Conservation (phyloP, 768 basidiomycete genomes). For the Atractiella rhizophila region DNA sequence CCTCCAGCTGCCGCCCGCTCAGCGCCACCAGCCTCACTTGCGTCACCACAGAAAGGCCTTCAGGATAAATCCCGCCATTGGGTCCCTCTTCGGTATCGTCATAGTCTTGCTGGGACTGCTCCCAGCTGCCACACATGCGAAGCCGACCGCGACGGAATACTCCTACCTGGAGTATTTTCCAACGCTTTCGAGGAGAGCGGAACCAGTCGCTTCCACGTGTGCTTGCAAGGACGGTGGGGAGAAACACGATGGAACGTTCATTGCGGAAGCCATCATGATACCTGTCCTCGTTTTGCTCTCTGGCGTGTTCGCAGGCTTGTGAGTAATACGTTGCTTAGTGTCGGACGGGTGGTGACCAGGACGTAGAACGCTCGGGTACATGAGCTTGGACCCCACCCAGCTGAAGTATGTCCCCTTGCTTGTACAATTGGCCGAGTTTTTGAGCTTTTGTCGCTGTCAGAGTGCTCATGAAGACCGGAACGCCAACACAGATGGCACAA, state of each 20-base stretch:
- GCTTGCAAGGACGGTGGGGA: background rate
- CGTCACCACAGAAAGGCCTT: too few species aligned
- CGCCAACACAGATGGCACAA: constrained; percentile 48
- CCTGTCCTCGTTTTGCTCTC: constrained; percentile 2
- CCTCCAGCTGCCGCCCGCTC: too few species aligned
- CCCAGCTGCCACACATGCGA: too few species aligned
- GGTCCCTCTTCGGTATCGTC: too few species aligned
- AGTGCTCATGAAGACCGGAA: constrained; percentile 61
- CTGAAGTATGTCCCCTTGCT: constrained; percentile 24
- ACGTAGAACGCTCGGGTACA: background rate
- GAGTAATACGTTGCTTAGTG: background rate
- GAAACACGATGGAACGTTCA: background rate
- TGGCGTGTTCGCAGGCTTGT: constrained; percentile 7
- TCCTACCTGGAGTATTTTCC: too few species aligned
- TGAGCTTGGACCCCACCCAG: constrained; percentile 49
- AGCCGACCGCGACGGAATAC: too few species aligned
- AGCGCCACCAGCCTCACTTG: too few species aligned
- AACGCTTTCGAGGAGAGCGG: too few species aligned
- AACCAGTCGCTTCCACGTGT: too few species aligned
- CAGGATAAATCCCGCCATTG: too few species aligned
- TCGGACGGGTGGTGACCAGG: background rate
- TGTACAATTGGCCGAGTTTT: background rate
- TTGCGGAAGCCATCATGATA: background rate
- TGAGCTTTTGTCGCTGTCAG: constrained; percentile 26
- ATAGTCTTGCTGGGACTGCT: too few species aligned